phyloP scores from a whole-genome alignment of 257 asterid species.

The Plectranthus barbatus region DNA sequence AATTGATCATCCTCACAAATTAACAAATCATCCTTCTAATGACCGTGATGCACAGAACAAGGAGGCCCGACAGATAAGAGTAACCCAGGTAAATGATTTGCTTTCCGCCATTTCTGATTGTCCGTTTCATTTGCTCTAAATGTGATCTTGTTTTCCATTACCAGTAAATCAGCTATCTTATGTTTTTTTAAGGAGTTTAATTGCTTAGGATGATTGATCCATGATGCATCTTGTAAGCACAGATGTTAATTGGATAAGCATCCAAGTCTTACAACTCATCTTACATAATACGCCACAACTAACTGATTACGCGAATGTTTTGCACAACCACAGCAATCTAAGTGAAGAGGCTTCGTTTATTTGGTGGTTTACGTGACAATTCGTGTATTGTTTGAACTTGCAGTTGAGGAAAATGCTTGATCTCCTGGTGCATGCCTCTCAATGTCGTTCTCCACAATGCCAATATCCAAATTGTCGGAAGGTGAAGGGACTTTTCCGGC shows the following conservation, averaged over 20 bases:
- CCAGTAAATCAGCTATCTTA: not conserved
- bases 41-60: constrained; percentile 91
- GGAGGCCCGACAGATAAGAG: constrained; percentile 91
- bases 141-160: not conserved
- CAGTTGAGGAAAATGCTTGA: constrained; percentile 97
- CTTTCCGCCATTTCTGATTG: not conserved
- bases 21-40: constrained; percentile 79
- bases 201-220: not conserved
- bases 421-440: constrained; percentile 92
- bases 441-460: constrained; percentile 72
- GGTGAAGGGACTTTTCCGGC: constrained; percentile 96
- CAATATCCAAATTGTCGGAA: constrained; percentile 90
- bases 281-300: not conserved
- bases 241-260: not conserved
- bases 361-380: not conserved
- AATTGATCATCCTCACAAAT: constrained; percentile 76
- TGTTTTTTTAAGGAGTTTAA: not conserved
- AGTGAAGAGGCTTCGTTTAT: not conserved
- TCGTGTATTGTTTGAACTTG: constrained; percentile 17
- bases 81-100: constrained; percentile 54
- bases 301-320: not conserved
- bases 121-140: not conserved
- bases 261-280: not conserved
- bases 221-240: not conserved
- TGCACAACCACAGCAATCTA: not conserved